phyloP scores from a whole-genome alignment of 1,284 basidiomycete species.

The Rhizoctonia solani region DNA sequence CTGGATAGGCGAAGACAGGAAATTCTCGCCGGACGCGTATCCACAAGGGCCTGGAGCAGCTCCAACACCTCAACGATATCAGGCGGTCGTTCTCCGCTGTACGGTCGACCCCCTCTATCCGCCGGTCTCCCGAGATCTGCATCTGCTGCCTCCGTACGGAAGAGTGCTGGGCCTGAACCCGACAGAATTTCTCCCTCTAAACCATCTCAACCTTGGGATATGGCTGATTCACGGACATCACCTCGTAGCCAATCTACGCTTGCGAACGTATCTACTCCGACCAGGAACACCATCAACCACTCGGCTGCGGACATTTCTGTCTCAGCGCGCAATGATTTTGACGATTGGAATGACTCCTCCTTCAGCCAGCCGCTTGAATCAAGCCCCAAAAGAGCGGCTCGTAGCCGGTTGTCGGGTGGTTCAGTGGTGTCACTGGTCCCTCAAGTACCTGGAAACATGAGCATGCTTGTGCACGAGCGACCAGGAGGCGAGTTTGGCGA shows the following conservation, averaged over 20 bases:
- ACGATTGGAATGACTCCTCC: slow-evolving; percentile 2
- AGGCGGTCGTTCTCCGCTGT: neutral
- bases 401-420: neutral
- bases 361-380: neutral
- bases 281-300: too few species aligned
- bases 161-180: neutral
- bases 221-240: too few species aligned
- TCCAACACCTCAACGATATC: neutral
- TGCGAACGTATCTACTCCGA: too few species aligned
- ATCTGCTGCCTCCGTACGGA: neutral
- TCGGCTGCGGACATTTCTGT: too few species aligned
- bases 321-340: too few species aligned
- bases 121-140: neutral
- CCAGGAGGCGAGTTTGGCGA: neutral
- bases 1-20: slow-evolving; percentile 19
- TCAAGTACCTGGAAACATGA: slow-evolving; percentile 25
- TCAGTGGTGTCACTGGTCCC: slow-evolving; percentile 12
- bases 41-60: neutral
- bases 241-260: too few species aligned
- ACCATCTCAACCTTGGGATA: neutral
- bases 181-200: neutral
- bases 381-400: neutral
- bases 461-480: slow-evolving; percentile 33
- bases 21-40: neutral
- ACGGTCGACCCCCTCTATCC: neutral